phyloP scores from a whole-genome alignment of 805 yeast genomes.

The Lachancea waltii region DNA sequence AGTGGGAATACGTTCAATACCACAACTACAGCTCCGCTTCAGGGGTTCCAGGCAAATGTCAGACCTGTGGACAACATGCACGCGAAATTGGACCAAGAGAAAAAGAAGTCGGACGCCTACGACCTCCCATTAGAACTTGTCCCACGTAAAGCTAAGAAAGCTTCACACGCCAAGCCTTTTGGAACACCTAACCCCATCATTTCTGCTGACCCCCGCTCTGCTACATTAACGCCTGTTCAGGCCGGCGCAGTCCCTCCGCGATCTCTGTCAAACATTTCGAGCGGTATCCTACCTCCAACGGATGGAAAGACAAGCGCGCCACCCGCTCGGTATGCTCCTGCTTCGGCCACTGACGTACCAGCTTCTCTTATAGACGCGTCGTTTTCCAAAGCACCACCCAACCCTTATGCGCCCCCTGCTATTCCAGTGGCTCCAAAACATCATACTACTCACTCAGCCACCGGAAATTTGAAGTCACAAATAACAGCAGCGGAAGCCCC shows the following conservation, averaged over 20 bases:
- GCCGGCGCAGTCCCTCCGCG: neutral
- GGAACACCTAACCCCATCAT: conserved; percentile 25
- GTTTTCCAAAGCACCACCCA: neutral
- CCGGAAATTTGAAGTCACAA: neutral
- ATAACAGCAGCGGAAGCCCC: neutral
- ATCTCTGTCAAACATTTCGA: neutral
- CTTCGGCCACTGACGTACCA: too few species aligned
- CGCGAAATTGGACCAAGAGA: conserved; percentile 37
- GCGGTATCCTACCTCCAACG: neutral
- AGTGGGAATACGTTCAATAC: too few species aligned
- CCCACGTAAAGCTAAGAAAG: conserved; percentile 30
- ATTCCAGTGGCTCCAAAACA: neutral
- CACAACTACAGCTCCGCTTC: neutral
- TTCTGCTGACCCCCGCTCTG: conserved; percentile 9
- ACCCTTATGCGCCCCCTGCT: neutral
- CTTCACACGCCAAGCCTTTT: conserved; percentile 37
- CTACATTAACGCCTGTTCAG: neutral
- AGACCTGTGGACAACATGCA: conserved; percentile 12
- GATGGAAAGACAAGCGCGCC: too few species aligned
- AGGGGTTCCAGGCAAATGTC: neutral
- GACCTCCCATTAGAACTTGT: conserved; percentile 62
- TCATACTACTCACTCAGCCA: neutral
- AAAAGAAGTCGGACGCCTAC: conserved; percentile 67
- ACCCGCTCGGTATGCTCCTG: too few species aligned
- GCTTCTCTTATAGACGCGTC: too few species aligned